Base-by-base conservation (phyloP, 192 early-diverging fungal genomes). In the Pilaira anomala region DNA sequence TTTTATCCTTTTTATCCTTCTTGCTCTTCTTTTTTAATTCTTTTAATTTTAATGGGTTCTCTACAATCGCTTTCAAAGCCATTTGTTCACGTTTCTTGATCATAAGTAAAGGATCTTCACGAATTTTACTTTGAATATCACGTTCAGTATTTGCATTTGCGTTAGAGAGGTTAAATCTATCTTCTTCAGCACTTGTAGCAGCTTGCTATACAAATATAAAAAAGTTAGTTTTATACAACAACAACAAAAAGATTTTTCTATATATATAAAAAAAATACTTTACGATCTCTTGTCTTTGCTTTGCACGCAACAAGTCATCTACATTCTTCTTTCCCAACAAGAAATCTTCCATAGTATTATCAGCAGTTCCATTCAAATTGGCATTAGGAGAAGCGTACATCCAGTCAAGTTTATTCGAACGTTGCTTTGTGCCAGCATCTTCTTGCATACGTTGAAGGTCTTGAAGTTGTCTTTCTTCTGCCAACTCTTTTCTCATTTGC, bases 91-190 rank as follows among this genome's bases (percentile, higher is more conserved):
- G 78, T 58, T 87, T 80, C 70, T 94, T 93, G 62, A 98, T 97
- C 11, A 85, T 84, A 19, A 95, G 73, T 60, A 98, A 68, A 7
- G 96, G 96, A 73, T 98, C 96, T 68, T 97, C 95, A 52, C 94
- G 68, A 22, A 91, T 82, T 69, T 98, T 98, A 46, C 88, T 76
- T 58, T 86, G 83, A 13, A 86, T 78, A 64, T 98, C 96, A 7
- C 87, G 79, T 41, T 85, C 72, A 25, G 79, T 89, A 69, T 95
- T 95, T 21, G 92, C 95, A 48, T 86, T 89, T 13, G 78, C 70
- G 29, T 85, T 84, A 29, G 81, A 78, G 0, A 81, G 67, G 65
- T 75, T 65, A 44, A 82, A 73, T 25, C 76, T 77, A 7, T 60
- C 56, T 30, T 71, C 63, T 16, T 45, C 58, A 22, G 73, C 49